Conservation (phyloP, 306 rosid genomes). For the Gynostemma pentaphyllum region DNA sequence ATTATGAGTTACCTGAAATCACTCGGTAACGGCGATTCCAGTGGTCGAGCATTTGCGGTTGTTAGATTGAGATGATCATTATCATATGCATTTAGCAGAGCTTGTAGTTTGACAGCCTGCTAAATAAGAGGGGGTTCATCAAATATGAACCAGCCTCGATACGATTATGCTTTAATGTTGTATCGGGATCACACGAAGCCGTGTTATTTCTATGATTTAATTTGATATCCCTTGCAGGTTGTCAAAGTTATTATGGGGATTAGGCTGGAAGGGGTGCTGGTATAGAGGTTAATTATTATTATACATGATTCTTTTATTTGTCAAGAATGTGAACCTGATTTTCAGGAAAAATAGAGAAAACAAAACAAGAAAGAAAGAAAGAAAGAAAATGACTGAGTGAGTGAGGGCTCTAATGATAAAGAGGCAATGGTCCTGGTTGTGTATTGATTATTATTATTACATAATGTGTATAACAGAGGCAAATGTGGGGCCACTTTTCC, state of each 20-base stretch:
- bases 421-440: constrained; percentile 17
- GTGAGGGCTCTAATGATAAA: background rate
- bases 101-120: constrained; percentile 8
- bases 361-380: background rate
- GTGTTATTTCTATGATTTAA: background rate
- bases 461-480: constrained; percentile 15
- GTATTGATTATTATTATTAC: background rate
- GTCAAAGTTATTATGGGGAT: constrained; percentile 3
- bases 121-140: background rate
- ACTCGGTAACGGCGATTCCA: constrained; percentile 12
- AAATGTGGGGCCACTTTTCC: constrained; percentile 10
- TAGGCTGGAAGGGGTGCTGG: constrained; percentile 20
- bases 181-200: background rate
- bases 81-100: background rate
- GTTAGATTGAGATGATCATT: background rate
- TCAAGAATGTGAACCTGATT: constrained; percentile 23
- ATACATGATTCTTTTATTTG: constrained; percentile 56
- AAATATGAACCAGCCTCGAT: constrained; percentile 2
- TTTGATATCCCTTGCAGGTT: constrained; percentile 3
- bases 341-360: constrained; percentile 17
- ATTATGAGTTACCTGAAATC: constrained; percentile 18
- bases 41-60: background rate
- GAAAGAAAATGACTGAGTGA: background rate
- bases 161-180: background rate
- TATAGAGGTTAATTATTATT: constrained; percentile 28